phyloP scores from a whole-genome alignment of 1,284 basidiomycete species.

The Fomitiporia mediterranea region DNA sequence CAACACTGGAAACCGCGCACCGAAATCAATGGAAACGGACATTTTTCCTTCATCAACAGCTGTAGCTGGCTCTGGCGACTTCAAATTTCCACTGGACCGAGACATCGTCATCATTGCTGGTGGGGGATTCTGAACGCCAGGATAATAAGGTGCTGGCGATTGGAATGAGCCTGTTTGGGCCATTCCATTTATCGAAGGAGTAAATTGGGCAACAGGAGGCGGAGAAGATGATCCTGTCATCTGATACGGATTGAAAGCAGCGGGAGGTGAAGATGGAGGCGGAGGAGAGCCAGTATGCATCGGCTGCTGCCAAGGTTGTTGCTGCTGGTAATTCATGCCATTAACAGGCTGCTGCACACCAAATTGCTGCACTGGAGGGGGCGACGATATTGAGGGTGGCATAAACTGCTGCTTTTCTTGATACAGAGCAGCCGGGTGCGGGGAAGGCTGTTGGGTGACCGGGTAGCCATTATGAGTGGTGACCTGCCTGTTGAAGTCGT shows the following conservation, averaged over 20 bases:
- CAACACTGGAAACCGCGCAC: conserved; percentile 34
- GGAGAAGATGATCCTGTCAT: conserved; percentile 14
- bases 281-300: conserved; percentile 16
- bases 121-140: conserved; percentile 26
- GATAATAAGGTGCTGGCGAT: conserved; percentile 7
- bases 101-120: conserved; percentile 32
- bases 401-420: conserved; percentile 33
- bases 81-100: conserved; percentile 23
- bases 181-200: conserved; percentile 30
- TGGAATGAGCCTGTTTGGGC: not conserved
- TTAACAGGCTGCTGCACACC: conserved; percentile 6
- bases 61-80: conserved; percentile 15
- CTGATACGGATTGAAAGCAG: conserved; percentile 20
- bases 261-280: conserved; percentile 9
- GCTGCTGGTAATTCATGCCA: conserved; percentile 7
- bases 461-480: conserved; percentile 18
- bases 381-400: conserved; percentile 38
- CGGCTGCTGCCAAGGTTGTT: conserved; percentile 27
- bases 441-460: conserved; percentile 46
- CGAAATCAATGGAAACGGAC: conserved; percentile 77
- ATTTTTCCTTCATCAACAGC: conserved; percentile 37
- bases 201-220: conserved; percentile 22
- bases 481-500: conserved; percentile 12
- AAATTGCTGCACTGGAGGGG: conserved; percentile 37
- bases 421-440: conserved; percentile 32